A percentile compares a stretch with the other conserved stretches of the same genome.
phyloP scores from a whole-genome alignment of 164 flowering plant genomes.

The Tetrastigma voinierianum region DNA sequence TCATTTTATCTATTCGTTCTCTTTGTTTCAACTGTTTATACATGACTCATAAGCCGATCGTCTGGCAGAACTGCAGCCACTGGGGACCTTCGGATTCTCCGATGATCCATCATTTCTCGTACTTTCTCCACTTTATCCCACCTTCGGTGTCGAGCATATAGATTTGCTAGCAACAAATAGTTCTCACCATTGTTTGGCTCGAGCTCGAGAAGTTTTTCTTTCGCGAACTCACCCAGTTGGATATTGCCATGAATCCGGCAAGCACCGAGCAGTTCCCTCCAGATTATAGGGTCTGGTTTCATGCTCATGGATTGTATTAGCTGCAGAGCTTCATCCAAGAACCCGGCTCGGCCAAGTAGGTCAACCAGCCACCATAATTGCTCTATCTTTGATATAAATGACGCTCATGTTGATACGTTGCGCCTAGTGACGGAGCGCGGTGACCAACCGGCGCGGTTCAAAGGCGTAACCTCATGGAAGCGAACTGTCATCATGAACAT shows the following conservation, averaged over 20 bases:
- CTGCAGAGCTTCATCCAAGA: constrained; percentile 26
- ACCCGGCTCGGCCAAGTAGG: constrained; percentile 31
- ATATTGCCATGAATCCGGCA: constrained; percentile 23
- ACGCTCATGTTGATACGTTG: too few relatives aligned
- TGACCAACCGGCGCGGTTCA: too few relatives aligned
- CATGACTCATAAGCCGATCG: constrained; percentile 25
- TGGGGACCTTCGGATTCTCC: constrained; percentile 14
- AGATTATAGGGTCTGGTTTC: constrained; percentile 26
- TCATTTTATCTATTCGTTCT: too few relatives aligned
- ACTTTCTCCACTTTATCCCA: constrained; percentile 26
- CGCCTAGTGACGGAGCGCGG: too few relatives aligned
- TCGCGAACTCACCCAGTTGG: constrained; percentile 22
- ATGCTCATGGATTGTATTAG: constrained; percentile 23
- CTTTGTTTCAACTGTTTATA: too few relatives aligned
- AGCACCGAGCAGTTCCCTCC: constrained; percentile 33
- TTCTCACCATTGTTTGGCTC: constrained; percentile 30
- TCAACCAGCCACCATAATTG: constrained; percentile 39
- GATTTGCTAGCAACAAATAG: constrained; percentile 23
- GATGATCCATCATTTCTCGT: constrained; percentile 20
- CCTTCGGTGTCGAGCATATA: constrained; percentile 21
- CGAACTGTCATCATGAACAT: constrained; percentile 16
- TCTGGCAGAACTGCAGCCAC: constrained; percentile 32
- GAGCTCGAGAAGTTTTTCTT: constrained; percentile 21
- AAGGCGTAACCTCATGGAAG: constrained; percentile 29
- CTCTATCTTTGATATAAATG: constrained; percentile 25